A percentile compares a stretch with the other conserved stretches of the same genome.
Evolutionary conservation across 179 eudicot species (phyloP).

Genomic region (Vitellaria paradoxa): DNA sequence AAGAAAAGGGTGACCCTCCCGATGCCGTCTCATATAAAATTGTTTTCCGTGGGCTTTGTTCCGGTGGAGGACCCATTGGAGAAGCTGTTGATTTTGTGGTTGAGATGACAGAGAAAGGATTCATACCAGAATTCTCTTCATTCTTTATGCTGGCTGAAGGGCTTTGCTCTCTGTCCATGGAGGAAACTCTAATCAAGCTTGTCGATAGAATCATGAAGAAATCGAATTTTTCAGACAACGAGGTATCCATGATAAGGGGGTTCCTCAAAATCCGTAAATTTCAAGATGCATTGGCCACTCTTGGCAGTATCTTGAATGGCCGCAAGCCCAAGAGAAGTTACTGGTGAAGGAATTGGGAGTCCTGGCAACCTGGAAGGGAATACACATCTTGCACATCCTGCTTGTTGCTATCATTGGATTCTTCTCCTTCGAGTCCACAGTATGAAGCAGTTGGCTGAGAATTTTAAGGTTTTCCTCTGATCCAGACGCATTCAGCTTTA

Average conservation of each 20-base stretch:
- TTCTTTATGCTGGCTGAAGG: slow-evolving; percentile 89
- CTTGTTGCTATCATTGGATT: neutral
- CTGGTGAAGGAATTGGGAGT: slow-evolving; percentile 24
- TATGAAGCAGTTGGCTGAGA: neutral
- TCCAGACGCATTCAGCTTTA: neutral
- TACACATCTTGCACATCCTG: neutral
- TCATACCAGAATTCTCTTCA: slow-evolving; percentile 61
- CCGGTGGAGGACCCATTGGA: slow-evolving; percentile 81
- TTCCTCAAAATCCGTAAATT: slow-evolving; percentile 77
- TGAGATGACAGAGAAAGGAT: slow-evolving; percentile 75
- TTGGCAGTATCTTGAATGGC: slow-evolving; percentile 54
- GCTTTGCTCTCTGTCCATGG: slow-evolving; percentile 76
- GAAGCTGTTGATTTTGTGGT: slow-evolving; percentile 79
- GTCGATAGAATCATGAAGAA: slow-evolving; percentile 61
- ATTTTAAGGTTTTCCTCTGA: neutral
- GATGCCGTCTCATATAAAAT: slow-evolving; percentile 69
- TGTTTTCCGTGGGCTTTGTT: slow-evolving; percentile 82
- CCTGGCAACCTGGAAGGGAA: neutral
- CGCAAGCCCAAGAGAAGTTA: slow-evolving; percentile 50
- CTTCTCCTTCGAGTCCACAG: neutral
- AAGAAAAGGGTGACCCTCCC: slow-evolving; percentile 69
- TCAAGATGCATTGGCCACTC: slow-evolving; percentile 74
- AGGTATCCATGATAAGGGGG: slow-evolving; percentile 74
- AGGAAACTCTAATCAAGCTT: slow-evolving; percentile 66
- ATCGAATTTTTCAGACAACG: slow-evolving; percentile 55